These are phyloP conservation scores for Euphorbia peplus DNA, from an alignment of 345 rosid species.

Conservation along the genomic window DNA sequence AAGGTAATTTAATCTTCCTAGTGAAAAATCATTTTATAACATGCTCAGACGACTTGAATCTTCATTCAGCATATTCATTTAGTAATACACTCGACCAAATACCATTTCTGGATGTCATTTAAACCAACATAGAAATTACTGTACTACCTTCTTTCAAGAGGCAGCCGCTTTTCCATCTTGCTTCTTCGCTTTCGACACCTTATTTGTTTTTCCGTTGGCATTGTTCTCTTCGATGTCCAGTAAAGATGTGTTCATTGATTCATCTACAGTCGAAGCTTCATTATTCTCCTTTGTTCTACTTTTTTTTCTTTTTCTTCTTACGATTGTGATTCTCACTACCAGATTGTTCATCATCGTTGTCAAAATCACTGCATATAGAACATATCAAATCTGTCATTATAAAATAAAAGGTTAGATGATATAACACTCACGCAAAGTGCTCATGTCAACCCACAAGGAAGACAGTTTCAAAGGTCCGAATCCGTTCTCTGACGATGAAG, in stretches of 20 bases:
- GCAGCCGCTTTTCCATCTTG: slow-evolving; percentile 43
- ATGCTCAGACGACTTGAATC: not conserved
- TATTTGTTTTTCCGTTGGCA: slow-evolving; percentile 27
- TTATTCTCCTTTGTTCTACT: no score
- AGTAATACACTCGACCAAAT: not conserved
- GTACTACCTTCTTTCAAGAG: slow-evolving; percentile 50
- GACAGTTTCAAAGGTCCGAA: no score
- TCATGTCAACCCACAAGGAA: no score
- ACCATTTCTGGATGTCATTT: not conserved
- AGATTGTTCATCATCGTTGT: no score
- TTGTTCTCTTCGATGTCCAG: no score
- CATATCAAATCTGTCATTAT: not conserved
- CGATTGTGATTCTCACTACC: no score
- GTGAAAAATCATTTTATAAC: not conserved
- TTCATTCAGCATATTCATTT: not conserved
- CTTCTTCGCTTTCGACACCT: slow-evolving; percentile 44
- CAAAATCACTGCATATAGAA: slow-evolving; percentile 8
- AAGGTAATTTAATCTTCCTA: not conserved
- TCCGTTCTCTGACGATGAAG: no score
- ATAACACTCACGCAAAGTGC: no score
- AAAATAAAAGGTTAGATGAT: not conserved
- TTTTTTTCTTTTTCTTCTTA: no score
- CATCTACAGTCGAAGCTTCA: no score
- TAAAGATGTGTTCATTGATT: no score
- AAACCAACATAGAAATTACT: not conserved